A percentile compares a stretch with the other conserved stretches of the same genome.
These are phyloP conservation scores for Pseudoneurospora amorphoporcata DNA, from an alignment of 495 filamentous ascomycete genomes.

Conservation along the genomic window DNA sequence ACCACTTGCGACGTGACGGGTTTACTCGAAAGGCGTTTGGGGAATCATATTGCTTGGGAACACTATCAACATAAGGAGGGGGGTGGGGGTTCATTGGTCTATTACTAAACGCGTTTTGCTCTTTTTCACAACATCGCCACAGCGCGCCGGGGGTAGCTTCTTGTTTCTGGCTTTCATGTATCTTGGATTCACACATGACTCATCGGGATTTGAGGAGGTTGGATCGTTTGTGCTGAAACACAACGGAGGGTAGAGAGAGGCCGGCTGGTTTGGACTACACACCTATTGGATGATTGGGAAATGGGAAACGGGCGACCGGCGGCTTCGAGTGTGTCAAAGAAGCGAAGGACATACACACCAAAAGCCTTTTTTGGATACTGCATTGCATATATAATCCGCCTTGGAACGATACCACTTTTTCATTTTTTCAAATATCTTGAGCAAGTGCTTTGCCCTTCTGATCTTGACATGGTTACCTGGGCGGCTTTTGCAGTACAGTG, in stretches of 20 bases:
- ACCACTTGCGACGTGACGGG: conserved; percentile 9
- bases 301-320: neutral
- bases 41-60: neutral
- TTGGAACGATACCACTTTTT: neutral
- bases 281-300: neutral
- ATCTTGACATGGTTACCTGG: neutral
- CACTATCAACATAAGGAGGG: neutral
- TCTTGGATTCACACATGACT: neutral
- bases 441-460: neutral
- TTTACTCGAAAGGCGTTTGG: conserved; percentile 1
- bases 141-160: neutral
- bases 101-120: neutral
- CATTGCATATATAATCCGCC: neutral
- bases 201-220: neutral
- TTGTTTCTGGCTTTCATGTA: conserved; percentile 1
- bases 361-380: neutral
- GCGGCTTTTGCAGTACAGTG: neutral
- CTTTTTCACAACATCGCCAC: neutral
- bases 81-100: neutral
- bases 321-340: neutral
- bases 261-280: neutral
- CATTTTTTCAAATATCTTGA: neutral
- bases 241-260: neutral
- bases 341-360: neutral
- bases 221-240: neutral